These are phyloP conservation scores for Gynandropsis gynandra DNA, from an alignment of 345 rosid species.

Conservation along the genomic window DNA sequence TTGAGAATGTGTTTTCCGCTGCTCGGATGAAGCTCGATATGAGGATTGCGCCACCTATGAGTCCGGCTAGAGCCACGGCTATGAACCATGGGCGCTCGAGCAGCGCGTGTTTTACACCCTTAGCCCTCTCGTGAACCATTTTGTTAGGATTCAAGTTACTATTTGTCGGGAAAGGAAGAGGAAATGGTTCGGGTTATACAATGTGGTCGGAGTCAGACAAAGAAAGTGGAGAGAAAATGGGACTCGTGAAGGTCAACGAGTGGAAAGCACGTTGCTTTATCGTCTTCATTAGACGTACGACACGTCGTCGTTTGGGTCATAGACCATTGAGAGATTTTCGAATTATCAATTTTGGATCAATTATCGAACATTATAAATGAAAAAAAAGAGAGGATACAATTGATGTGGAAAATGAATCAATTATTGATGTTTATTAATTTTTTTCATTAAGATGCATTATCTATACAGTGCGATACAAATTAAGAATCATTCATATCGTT, in stretches of 20 bases:
- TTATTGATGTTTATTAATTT: too few relatives aligned
- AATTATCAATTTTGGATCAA: too few relatives aligned
- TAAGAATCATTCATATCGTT: too few relatives aligned
- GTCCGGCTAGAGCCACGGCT: constrained; percentile 29
- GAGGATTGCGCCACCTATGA: constrained; percentile 38
- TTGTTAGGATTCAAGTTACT: too few relatives aligned
- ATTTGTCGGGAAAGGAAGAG: constrained; percentile 16
- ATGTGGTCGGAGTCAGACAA: constrained; percentile 13
- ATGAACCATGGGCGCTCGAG: constrained; percentile 36
- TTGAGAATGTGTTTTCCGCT: constrained; percentile 30
- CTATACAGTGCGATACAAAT: too few relatives aligned
- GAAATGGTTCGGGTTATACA: constrained; percentile 20
- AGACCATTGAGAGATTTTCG: too few relatives aligned
- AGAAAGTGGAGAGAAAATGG: constrained; percentile 27
- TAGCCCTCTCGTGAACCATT: constrained; percentile 21
- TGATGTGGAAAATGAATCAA: too few relatives aligned
- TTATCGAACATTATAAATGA: too few relatives aligned
- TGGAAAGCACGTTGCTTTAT: constrained; percentile 26
- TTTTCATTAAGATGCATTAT: too few relatives aligned
- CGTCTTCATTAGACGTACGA: too few relatives aligned
- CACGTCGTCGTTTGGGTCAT: too few relatives aligned
- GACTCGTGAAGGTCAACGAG: constrained; percentile 16
- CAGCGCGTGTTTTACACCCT: constrained; percentile 11
- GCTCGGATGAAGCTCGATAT: constrained; percentile 37
- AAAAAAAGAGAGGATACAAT: too few relatives aligned